Evolutionary conservation across 257 asterid genomes (phyloP).

Genomic region (Ballota nigra): DNA sequence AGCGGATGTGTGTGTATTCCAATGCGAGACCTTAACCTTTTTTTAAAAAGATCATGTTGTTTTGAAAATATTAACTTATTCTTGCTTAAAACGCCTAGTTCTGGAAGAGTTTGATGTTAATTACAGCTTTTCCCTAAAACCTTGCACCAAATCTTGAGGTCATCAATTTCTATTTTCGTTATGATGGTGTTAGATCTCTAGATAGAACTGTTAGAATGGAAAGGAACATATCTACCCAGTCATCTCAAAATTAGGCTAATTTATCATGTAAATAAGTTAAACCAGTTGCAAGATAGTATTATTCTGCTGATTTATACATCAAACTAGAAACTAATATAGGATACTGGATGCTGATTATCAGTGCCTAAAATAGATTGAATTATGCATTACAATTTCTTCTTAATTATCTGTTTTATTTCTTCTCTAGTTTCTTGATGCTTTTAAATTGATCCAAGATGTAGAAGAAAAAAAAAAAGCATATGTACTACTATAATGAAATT

Average conservation of each 20-base stretch:
- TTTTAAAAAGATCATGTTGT: too few species aligned
- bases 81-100: too few species aligned
- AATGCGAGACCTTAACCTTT: too few species aligned
- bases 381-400: neutral
- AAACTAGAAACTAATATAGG: conserved; percentile 1
- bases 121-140: neutral
- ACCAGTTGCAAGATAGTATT: neutral
- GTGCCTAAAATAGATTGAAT: neutral
- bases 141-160: neutral
- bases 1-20: neutral
- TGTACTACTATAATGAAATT: neutral
- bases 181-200: neutral
- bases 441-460: neutral
- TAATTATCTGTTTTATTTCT: neutral
- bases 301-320: neutral
- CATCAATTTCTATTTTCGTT: neutral
- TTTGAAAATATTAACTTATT: too few species aligned
- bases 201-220: too few species aligned
- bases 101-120: neutral
- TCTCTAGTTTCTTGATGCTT: neutral
- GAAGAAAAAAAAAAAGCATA: neutral
- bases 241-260: too few species aligned
- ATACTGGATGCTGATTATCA: neutral
- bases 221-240: too few species aligned
- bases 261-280: neutral